Evolutionary conservation across 2,329 filamentous ascomycete genomes (phyloP).

Genomic region (Aciculosporium take): DNA sequence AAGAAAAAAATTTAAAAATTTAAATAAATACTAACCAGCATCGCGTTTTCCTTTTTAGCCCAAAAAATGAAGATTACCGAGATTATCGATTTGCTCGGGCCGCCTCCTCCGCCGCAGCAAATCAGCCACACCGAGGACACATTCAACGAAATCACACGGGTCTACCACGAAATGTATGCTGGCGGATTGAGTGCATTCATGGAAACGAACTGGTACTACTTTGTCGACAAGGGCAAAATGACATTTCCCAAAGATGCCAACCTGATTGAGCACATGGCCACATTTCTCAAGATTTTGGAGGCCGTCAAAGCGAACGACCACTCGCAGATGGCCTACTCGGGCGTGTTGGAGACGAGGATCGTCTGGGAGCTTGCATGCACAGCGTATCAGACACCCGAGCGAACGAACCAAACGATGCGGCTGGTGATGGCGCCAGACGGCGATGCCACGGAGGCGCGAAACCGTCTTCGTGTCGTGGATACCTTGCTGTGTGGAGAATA

Average conservation of each 20-base stretch:
- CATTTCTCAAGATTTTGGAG: slow-evolving; percentile 44
- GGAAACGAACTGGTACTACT: slow-evolving; percentile 71
- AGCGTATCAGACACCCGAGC: slow-evolving; percentile 25
- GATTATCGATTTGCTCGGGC: slow-evolving; percentile 49
- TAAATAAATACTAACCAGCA: neutral
- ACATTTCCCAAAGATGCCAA: slow-evolving; percentile 37
- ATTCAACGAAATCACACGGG: slow-evolving; percentile 52
- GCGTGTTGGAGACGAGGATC: slow-evolving; percentile 40
- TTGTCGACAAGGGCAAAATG: slow-evolving; percentile 28
- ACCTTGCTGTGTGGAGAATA: slow-evolving; percentile 60
- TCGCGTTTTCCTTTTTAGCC: slow-evolving; percentile 14
- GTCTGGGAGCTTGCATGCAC: slow-evolving; percentile 46
- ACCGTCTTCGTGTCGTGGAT: slow-evolving; percentile 63
- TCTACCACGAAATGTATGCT: slow-evolving; percentile 66
- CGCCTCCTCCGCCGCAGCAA: slow-evolving; percentile 39
- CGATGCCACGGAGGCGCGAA: slow-evolving; percentile 48
- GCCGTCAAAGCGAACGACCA: slow-evolving; percentile 35
- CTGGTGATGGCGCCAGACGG: slow-evolving; percentile 35
- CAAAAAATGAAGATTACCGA: slow-evolving; percentile 57
- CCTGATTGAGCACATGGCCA: slow-evolving; percentile 52
- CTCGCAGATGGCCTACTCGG: slow-evolving; percentile 37
- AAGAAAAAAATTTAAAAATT: no score
- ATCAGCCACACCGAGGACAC: slow-evolving; percentile 36
- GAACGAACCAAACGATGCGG: slow-evolving; percentile 19
- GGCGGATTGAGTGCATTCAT: slow-evolving; percentile 60